Evolutionary conservation across 192 early-diverging fungal species (phyloP), one percentile per base, ranked within the genome.

Genomic region (Backusella sp.): DNA sequence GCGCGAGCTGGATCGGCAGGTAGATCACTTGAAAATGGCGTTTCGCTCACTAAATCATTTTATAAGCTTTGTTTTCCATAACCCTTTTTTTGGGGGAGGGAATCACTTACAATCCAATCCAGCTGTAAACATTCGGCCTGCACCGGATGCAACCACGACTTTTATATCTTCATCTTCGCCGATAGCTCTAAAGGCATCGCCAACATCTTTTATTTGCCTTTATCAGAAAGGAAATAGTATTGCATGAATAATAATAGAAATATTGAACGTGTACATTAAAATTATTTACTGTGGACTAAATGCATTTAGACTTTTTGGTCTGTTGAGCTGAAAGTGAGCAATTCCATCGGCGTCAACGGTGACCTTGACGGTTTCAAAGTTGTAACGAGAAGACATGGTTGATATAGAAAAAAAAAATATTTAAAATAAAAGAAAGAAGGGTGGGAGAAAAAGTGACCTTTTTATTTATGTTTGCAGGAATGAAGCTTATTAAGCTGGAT

Each of bases 241-340:
- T 49, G 46, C 46, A 49, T 49, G 46, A 49, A 49, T 49, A 49
- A 49, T 49, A 49, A 49, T 39, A 39, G 37, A 39, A 39, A 1
- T 37, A 39, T 39, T 32, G 32, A 32, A 32, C 32, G 11, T 39
- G 2, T 39, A 39, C 14, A 17, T 44, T 0, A 15, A 44, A 44
- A 17, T 44, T 4, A 44, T 84, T 17, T 76, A 91, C 89, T 80
- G 77, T 41, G 74, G 74, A 82, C 89, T 94, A 84, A 96, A 92
- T 35, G 94, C 87, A 81, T 98, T 98, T 34, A 96, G 84, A 66
- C 93, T 89, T 76, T 89, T 78, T 12, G 97, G 92, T 6, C 96
- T 83, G 84, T 94, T 92, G 70, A 99, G 85, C 68, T 94, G 88
- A 19, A 99, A 94, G 72, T 92, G 92, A 28, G 92, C 84, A 62